These are phyloP conservation scores for Phlegmacium glaucopus DNA, from an alignment of 768 basidiomycete genomes.

Conservation along the genomic window DNA sequence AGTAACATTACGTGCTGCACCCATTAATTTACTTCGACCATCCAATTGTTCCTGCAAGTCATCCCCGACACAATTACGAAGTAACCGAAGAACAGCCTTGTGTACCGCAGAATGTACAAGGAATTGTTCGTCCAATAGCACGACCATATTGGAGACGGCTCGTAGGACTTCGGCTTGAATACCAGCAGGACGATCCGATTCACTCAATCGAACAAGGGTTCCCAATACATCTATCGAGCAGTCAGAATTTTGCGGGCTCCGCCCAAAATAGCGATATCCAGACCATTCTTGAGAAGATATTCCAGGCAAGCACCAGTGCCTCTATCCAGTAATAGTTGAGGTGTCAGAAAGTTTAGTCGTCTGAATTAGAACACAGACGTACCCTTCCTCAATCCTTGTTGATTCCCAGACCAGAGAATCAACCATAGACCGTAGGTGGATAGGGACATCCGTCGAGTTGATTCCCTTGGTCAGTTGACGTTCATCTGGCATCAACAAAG, in stretches of 20 bases:
- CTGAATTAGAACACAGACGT: constrained; percentile 27
- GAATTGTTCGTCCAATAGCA: constrained; percentile 90
- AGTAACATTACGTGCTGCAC: constrained; percentile 72
- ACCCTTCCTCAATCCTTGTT: constrained; percentile 85
- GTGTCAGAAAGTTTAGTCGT: not conserved
- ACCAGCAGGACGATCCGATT: constrained; percentile 83
- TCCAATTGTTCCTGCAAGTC: constrained; percentile 87
- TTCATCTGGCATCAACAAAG: constrained; percentile 86
- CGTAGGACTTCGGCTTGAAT: constrained; percentile 87
- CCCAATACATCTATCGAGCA: constrained; percentile 67
- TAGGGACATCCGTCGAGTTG: constrained; percentile 75
- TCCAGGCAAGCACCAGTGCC: constrained; percentile 88
- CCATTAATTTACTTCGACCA: constrained; percentile 71
- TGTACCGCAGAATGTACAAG: constrained; percentile 90
- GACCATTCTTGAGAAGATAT: constrained; percentile 87
- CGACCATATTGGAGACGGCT: constrained; percentile 86
- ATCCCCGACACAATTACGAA: constrained; percentile 89
- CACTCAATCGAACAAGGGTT: constrained; percentile 81
- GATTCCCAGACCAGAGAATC: constrained; percentile 86
- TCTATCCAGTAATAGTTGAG: constrained; percentile 33
- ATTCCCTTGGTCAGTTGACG: constrained; percentile 83
- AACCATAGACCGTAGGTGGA: constrained; percentile 73
- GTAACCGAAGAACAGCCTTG: constrained; percentile 77
- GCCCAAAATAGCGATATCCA: constrained; percentile 9
- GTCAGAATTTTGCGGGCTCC: not conserved